Percentiles rank a stretch among this genome's conserved stretches.
Evolutionary conservation across 306 rosid genomes (phyloP).

Genomic region (Sesbania bispinosa): DNA sequence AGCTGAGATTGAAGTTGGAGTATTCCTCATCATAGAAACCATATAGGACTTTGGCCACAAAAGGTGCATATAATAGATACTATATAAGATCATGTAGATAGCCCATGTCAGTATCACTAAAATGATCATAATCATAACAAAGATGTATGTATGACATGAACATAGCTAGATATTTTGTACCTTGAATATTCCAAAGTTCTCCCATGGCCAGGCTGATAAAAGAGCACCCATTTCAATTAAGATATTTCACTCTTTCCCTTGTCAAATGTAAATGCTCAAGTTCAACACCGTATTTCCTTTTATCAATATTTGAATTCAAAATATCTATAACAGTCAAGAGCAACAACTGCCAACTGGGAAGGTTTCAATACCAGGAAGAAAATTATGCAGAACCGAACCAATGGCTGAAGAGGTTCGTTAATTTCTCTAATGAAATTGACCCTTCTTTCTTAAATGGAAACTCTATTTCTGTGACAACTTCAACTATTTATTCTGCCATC

Average conservation of each 20-base stretch:
- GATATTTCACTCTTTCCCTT: not conserved
- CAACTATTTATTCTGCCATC: not conserved
- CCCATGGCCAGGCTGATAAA: slow-evolving; percentile 90
- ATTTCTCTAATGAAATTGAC: not conserved
- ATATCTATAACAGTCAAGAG: not conserved
- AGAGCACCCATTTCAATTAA: slow-evolving; percentile 50
- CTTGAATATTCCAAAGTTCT: slow-evolving; percentile 69
- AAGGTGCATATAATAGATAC: slow-evolving; percentile 71
- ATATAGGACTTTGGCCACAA: slow-evolving; percentile 51
- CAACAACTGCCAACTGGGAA: not conserved
- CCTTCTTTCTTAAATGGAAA: not conserved
- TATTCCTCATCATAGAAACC: slow-evolving; percentile 46
- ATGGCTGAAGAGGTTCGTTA: not conserved
- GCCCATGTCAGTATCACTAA: not conserved
- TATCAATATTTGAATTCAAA: not conserved
- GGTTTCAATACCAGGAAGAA: not conserved
- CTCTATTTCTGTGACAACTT: not conserved
- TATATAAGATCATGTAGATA: not conserved
- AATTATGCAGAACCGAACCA: too few relatives aligned
- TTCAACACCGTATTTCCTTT: not conserved
- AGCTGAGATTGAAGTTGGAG: slow-evolving; percentile 31
- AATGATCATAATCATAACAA: not conserved
- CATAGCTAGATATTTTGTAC: slow-evolving; percentile 29
- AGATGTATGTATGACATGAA: not conserved
- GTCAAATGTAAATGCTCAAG: not conserved